Base-by-base conservation (phyloP, 2,329 filamentous ascomycete species). In the Nemania sp. region DNA sequence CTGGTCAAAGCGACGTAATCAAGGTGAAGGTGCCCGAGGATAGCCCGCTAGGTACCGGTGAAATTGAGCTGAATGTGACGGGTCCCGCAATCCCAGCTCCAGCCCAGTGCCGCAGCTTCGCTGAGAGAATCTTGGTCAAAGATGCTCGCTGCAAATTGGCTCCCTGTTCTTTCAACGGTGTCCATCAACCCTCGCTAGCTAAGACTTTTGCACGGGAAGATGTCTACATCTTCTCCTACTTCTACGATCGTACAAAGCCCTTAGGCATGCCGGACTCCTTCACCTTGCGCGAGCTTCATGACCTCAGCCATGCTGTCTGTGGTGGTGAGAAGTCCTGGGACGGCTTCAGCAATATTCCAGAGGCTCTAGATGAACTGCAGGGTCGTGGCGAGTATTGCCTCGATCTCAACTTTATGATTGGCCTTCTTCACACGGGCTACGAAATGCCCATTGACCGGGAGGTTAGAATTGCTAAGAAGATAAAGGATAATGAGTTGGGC, bases 191-290 rank as follows among this genome's bases (percentile, higher is more conserved):
- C 10, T 91, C 92, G 24, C 87, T 99, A 55, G 90, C 89, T 74
- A 97, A 97, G 86, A 99, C 96, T 0, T 99, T 99, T 77, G 85
- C 93, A 27, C 88, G 87, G 70, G 95, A 98, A 81, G 94, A 98
- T 76, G 89, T 98, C 45, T 99, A 95, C 83, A 93, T 98, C 74
- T 95, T 99, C 82, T 97, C 93, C 32, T 99, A 97, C 87, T 99
- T 99, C 83, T 98, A 92, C 83, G 96, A 99, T 84, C 94, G 97
- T 76, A 97, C 93, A 26, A 88, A 93, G 79, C 93, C 94, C 4
- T 89, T 99, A 11, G 97, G 97, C 73, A 98, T 99, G 94, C 96
- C 97, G n/a, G 94, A 97, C 73, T 94, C 92, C 5, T 99, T 98
- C 82, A 98, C 94, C 0, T 84, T 99, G 38, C 88, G 90, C 57